These are phyloP conservation scores for Trichocomaceae sp. DNA, from an alignment of 2,329 filamentous ascomycete genomes.

Conservation along the genomic window DNA sequence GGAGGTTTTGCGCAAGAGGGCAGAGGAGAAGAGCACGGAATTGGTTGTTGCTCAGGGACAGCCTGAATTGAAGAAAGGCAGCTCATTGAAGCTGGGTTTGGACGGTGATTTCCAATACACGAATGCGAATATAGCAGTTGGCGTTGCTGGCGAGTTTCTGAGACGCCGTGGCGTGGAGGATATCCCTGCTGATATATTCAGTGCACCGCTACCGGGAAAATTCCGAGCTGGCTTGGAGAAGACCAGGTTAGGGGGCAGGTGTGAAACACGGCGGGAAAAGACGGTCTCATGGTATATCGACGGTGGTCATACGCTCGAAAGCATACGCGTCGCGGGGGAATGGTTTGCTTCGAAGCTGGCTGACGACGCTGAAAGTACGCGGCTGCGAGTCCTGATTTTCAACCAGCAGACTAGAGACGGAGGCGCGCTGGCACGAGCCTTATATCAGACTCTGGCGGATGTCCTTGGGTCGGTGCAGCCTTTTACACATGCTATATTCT, in stretches of 20 bases:
- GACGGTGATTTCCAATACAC: conserved; percentile 57
- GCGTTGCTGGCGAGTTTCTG: conserved; percentile 39
- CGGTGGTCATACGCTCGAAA: conserved; percentile 81
- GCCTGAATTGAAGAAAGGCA: conserved; percentile 36
- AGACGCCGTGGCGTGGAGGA: conserved; percentile 27
- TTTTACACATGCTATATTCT: conserved; percentile 73
- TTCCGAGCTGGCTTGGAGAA: conserved; percentile 60
- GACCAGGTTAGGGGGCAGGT: conserved; percentile 67
- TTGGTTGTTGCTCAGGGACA: conserved; percentile 47
- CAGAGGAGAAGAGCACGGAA: conserved; percentile 43
- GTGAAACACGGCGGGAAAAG: conserved; percentile 58
- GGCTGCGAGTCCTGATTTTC: conserved; percentile 66
- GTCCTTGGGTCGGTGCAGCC: conserved; percentile 35
- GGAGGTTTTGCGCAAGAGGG: conserved; percentile 50
- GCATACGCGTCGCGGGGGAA: conserved; percentile 64
- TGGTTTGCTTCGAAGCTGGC: conserved; percentile 63
- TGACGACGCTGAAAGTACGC: conserved; percentile 29
- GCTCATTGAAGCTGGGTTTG: conserved; percentile 50
- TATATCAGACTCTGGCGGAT: conserved; percentile 53
- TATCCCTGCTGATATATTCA: conserved; percentile 33
- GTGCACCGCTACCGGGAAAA: conserved; percentile 48
- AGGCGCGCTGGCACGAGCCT: conserved; percentile 53
- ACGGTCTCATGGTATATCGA: conserved; percentile 72
- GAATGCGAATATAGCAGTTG: conserved; percentile 57
- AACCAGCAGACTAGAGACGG: conserved; percentile 88